Evolutionary conservation across 805 yeast genomes (phyloP).

Genomic region (Pichia kluyveri): DNA sequence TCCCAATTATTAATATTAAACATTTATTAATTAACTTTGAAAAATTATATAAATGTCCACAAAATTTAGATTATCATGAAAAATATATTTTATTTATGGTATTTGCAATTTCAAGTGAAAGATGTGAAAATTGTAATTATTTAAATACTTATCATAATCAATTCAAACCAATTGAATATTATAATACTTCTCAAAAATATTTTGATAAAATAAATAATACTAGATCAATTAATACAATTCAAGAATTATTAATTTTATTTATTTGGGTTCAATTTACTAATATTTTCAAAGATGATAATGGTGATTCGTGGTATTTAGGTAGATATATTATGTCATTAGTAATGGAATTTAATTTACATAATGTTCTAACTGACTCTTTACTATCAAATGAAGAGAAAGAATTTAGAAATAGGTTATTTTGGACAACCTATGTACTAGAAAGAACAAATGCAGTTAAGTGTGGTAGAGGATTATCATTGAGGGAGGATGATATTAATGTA

Average conservation of each 20-base stretch:
- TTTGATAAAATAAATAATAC: conserved; percentile 12
- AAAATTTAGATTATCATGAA: conserved; percentile 12
- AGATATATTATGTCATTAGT: conserved; percentile 20
- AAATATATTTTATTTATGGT: conserved; percentile 17
- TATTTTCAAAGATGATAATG: conserved; percentile 18
- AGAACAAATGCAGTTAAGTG: conserved; percentile 19
- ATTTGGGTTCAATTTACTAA: conserved; percentile 16
- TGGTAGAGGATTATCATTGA: conserved; percentile 18
- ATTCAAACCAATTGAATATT: conserved; percentile 16
- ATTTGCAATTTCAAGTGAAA: conserved; percentile 14
- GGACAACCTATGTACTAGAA: conserved; percentile 18
- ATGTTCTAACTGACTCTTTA: conserved; percentile 14
- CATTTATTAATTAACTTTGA: conserved; percentile 6
- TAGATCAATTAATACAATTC: conserved; percentile 14
- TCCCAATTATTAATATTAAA: conserved; percentile 13
- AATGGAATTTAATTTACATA: conserved; percentile 19
- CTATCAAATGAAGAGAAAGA: conserved; percentile 15
- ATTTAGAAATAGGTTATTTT: conserved; percentile 17
- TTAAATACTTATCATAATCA: conserved; percentile 10
- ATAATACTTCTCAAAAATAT: conserved; percentile 16
- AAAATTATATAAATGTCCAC: conserved; percentile 10
- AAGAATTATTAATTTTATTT: conserved; percentile 14
- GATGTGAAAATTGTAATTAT: conserved; percentile 2
- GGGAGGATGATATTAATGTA: conserved; percentile 18
- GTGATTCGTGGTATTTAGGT: conserved; percentile 20